phyloP scores from a whole-genome alignment of 2,329 filamentous ascomycete genomes.

The Talaromyces amestolkiae region DNA sequence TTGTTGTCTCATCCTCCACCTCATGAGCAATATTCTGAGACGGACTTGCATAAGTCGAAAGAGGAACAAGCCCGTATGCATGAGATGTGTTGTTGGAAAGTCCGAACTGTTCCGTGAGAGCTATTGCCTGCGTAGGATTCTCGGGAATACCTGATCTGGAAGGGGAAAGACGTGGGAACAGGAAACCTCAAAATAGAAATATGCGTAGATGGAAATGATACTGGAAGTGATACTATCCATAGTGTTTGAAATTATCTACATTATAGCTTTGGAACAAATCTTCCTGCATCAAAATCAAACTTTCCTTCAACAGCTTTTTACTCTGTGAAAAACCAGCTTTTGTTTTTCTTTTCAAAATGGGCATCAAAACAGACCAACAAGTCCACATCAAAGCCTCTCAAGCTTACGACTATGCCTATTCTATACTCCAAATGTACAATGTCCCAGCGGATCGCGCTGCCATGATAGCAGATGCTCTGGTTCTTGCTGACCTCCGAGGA shows the following conservation, averaged over 20 bases:
- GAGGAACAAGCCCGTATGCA: neutral
- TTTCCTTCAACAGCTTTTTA: neutral
- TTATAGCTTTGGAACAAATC: neutral
- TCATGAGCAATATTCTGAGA: neutral
- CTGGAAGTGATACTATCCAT: too few relatives aligned
- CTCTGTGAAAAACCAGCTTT: neutral
- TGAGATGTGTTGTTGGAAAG: neutral
- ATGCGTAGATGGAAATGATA: too few relatives aligned
- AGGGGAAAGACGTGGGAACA: neutral
- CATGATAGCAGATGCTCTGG: constrained; percentile 23
- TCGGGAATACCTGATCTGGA: neutral
- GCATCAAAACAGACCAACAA: neutral
- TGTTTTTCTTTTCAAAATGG: neutral
- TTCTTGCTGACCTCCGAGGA: constrained; percentile 28
- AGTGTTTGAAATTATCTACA: neutral
- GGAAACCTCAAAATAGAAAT: too few relatives aligned
- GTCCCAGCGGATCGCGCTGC: constrained; percentile 1
- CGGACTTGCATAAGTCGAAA: neutral
- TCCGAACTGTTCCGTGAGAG: neutral
- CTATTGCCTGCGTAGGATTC: neutral
- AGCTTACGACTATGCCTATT: neutral
- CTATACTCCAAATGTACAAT: neutral
- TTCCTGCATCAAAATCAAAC: neutral
- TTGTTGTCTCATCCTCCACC: neutral
- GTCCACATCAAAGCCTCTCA: neutral